These are phyloP conservation scores for Tulasnella sp. DNA, from an alignment of 768 basidiomycete genomes.

Conservation along the genomic window DNA sequence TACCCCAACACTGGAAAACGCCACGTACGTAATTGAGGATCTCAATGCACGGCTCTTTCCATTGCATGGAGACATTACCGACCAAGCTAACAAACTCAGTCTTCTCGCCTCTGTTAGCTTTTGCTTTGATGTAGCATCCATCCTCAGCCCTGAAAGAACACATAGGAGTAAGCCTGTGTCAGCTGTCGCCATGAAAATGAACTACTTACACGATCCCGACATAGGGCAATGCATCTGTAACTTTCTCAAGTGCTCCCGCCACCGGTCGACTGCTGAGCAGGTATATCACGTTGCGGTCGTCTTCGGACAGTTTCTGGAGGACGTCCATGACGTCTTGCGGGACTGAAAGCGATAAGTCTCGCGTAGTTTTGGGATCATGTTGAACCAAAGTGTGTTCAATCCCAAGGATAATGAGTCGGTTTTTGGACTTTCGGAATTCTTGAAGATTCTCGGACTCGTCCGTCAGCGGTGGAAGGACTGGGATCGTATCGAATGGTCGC, in stretches of 20 bases:
- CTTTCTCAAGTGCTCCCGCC: conserved; percentile 52
- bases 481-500: conserved; percentile 27
- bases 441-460: conserved; percentile 34
- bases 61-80: conserved; percentile 63
- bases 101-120: conserved; percentile 27
- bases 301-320: conserved; percentile 51
- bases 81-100: conserved; percentile 74
- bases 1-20: not conserved
- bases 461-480: not conserved
- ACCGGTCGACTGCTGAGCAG: conserved; percentile 66
- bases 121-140: conserved; percentile 70
- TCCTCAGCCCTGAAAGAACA: conserved; percentile 58
- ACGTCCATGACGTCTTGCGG: conserved; percentile 40
- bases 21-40: conserved; percentile 71
- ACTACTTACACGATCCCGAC: conserved; percentile 65
- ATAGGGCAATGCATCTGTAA: conserved; percentile 52
- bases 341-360: conserved; percentile 28
- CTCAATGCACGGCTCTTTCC: conserved; percentile 75
- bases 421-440: conserved; percentile 55
- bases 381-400: conserved; percentile 74
- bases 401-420: conserved; percentile 64
- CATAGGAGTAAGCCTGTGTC: not conserved
- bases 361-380: conserved; percentile 17
- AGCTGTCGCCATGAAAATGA: not conserved
- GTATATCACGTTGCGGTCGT: conserved; percentile 71